These are phyloP conservation scores for Aspergillus sp. DNA, from an alignment of 2,329 filamentous ascomycete species.

Conservation along the genomic window DNA sequence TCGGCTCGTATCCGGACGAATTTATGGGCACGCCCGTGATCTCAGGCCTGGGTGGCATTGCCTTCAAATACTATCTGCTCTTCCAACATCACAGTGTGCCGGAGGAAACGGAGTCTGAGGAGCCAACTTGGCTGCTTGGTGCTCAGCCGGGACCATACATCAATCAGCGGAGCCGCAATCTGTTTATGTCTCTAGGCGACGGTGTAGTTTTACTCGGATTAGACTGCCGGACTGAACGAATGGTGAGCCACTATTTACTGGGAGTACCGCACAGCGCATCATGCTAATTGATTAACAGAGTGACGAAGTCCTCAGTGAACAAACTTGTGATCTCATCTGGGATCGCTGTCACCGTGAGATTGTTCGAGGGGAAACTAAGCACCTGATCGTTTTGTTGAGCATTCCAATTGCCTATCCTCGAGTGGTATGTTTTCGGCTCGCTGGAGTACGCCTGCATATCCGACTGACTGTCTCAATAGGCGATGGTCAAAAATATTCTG, in stretches of 20 bases:
- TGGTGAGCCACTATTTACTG: slow-evolving; percentile 37
- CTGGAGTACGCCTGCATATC: too few relatives aligned
- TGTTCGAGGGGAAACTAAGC: slow-evolving; percentile 77
- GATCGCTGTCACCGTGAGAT: slow-evolving; percentile 82
- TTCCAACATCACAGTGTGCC: slow-evolving; percentile 93
- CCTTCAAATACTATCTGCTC: slow-evolving; percentile 98
- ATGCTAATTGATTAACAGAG: slow-evolving; percentile 43
- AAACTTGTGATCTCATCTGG: slow-evolving; percentile 83
- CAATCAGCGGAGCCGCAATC: slow-evolving; percentile 74
- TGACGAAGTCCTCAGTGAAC: slow-evolving; percentile 73
- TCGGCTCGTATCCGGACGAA: slow-evolving; percentile 84
- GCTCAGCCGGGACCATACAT: slow-evolving; percentile 83
- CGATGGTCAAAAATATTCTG: slow-evolving; percentile 65
- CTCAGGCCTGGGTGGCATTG: slow-evolving; percentile 81
- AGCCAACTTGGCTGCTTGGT: slow-evolving; percentile 90
- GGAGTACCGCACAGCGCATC: not conserved
- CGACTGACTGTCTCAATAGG: slow-evolving; percentile 45
- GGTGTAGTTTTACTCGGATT: slow-evolving; percentile 80
- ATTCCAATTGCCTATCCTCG: slow-evolving; percentile 81
- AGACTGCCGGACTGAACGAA: slow-evolving; percentile 88
- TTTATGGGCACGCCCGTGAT: slow-evolving; percentile 93
- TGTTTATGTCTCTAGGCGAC: slow-evolving; percentile 80
- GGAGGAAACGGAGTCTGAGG: slow-evolving; percentile 74
- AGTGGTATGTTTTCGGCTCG: slow-evolving; percentile 53
- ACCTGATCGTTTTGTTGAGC: slow-evolving; percentile 82